A percentile compares a stretch with the other conserved stretches of the same genome.
Evolutionary conservation across 108 stramenopile genomes (phyloP).

Genomic region (Fragilariopsis cylindrus): DNA sequence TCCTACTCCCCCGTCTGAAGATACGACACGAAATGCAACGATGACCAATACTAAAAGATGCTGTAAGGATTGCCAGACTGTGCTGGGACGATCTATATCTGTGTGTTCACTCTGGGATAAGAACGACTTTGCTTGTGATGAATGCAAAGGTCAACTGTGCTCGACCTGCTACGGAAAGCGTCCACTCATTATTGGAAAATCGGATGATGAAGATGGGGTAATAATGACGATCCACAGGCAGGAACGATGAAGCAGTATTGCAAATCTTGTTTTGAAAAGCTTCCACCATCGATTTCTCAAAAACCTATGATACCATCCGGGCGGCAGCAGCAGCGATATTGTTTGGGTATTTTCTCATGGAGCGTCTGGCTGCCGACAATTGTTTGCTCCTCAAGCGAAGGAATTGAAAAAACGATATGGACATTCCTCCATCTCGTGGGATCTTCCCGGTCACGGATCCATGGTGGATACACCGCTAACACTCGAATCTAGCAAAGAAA

Average conservation of each 20-base stretch:
- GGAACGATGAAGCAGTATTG: slow-evolving; percentile 37
- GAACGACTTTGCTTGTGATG: not conserved
- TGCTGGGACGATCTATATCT: no score
- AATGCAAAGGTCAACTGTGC: slow-evolving; percentile 2
- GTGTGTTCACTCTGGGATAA: no score
- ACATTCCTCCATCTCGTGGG: slow-evolving; percentile 29
- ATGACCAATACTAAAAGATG: no score
- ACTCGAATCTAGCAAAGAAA: slow-evolving; percentile 40
- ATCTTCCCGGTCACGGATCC: slow-evolving; percentile 58
- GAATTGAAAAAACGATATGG: slow-evolving; percentile 1
- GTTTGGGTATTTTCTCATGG: slow-evolving; percentile 44
- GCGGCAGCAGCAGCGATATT: slow-evolving; percentile 25
- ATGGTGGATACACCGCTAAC: slow-evolving; percentile 45
- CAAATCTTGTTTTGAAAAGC: slow-evolving; percentile 43
- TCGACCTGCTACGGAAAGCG: slow-evolving; percentile 13
- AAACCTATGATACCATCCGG: slow-evolving; percentile 38
- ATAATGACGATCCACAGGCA: slow-evolving; percentile 18
- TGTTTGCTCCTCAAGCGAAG: slow-evolving; percentile 41
- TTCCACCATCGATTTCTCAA: slow-evolving; percentile 48
- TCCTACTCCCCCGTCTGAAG: no score
- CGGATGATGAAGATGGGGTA: not conserved
- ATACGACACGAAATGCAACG: no score
- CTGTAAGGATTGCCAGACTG: no score
- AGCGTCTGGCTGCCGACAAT: slow-evolving; percentile 36
- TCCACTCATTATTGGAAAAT: slow-evolving; percentile 11